These are phyloP conservation scores for Cnidoscolus chayamansa DNA, from an alignment of 441 rosid species.

Conservation along the genomic window DNA sequence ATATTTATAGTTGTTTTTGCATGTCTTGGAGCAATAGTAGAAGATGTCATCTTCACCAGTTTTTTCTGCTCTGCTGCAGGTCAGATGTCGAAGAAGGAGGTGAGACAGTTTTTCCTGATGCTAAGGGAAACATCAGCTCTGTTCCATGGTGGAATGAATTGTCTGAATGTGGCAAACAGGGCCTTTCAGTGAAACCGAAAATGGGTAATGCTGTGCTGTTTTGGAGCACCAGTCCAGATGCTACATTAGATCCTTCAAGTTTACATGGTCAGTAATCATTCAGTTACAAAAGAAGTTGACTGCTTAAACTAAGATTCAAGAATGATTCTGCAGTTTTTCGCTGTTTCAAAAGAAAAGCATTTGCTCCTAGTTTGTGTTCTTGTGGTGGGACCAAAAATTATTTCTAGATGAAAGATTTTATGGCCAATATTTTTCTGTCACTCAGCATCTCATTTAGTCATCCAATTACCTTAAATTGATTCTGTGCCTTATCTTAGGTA, in stretches of 20 bases:
- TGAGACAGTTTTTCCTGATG: conserved; percentile 84
- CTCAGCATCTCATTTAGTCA: background rate
- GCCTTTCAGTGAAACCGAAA: conserved; percentile 80
- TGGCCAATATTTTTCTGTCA: too few species aligned
- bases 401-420: background rate
- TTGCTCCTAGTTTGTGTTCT: conserved; percentile 3
- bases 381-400: background rate
- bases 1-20: background rate
- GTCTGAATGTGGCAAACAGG: conserved; percentile 74
- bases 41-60: background rate
- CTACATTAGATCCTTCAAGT: conserved; percentile 74
- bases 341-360: background rate
- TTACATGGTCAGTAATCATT: conserved; percentile 61
- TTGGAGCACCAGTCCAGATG: conserved; percentile 95
- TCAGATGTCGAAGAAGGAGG: conserved; percentile 99
- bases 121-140: conserved; percentile 57
- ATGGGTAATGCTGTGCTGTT: conserved; percentile 88
- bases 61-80: conserved; percentile 35
- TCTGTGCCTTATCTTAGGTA: conserved; percentile 45
- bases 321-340: background rate
- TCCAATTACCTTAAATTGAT: conserved; percentile 13
- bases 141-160: conserved; percentile 88
- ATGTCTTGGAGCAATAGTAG: background rate
- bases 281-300: background rate
- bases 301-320: background rate